phyloP scores from a whole-genome alignment of 2,329 filamentous ascomycete genomes.

The Berkeleyomyces basicola region DNA sequence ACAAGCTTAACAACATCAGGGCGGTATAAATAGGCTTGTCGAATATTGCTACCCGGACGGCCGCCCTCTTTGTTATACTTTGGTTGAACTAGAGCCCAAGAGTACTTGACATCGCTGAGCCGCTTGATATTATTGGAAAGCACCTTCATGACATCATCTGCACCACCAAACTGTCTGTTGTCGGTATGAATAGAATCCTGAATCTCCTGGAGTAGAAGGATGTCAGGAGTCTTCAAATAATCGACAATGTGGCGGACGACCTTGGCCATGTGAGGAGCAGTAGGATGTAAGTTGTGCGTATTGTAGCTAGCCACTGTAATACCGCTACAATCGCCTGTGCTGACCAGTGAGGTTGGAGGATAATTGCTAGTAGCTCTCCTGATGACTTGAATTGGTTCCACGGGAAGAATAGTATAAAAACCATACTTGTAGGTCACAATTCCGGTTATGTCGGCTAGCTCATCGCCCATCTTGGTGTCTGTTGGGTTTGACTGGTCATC shows the following conservation, averaged over 20 bases:
- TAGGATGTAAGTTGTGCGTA: slow-evolving; percentile 48
- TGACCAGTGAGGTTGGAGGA: slow-evolving; percentile 34
- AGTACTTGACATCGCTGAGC: slow-evolving; percentile 36
- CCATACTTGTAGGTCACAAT: slow-evolving; percentile 48
- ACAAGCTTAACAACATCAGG: slow-evolving; percentile 40
- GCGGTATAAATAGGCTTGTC: slow-evolving; percentile 52
- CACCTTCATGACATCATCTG: slow-evolving; percentile 41
- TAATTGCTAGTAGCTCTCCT: slow-evolving; percentile 30
- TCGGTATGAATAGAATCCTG: slow-evolving; percentile 49
- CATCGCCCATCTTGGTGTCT: slow-evolving; percentile 47
- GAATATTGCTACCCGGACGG: slow-evolving; percentile 54
- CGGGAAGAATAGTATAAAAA: slow-evolving; percentile 51
- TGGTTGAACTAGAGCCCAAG: slow-evolving; percentile 42
- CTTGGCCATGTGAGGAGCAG: slow-evolving; percentile 34
- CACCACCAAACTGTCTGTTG: slow-evolving; percentile 39
- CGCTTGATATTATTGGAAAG: slow-evolving; percentile 35
- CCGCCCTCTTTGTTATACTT: slow-evolving; percentile 47
- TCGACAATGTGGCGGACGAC: slow-evolving; percentile 49
- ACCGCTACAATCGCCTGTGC: slow-evolving; percentile 39
- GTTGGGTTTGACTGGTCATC: slow-evolving; percentile 45
- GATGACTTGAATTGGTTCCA: slow-evolving; percentile 36
- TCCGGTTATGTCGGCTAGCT: slow-evolving; percentile 49
- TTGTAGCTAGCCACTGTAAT: slow-evolving; percentile 54
- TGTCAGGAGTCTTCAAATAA: slow-evolving; percentile 44
- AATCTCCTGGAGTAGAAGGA: slow-evolving; percentile 54